These are phyloP conservation scores for Beauveria australis DNA, from an alignment of 2,329 filamentous ascomycete species.

Conservation along the genomic window DNA sequence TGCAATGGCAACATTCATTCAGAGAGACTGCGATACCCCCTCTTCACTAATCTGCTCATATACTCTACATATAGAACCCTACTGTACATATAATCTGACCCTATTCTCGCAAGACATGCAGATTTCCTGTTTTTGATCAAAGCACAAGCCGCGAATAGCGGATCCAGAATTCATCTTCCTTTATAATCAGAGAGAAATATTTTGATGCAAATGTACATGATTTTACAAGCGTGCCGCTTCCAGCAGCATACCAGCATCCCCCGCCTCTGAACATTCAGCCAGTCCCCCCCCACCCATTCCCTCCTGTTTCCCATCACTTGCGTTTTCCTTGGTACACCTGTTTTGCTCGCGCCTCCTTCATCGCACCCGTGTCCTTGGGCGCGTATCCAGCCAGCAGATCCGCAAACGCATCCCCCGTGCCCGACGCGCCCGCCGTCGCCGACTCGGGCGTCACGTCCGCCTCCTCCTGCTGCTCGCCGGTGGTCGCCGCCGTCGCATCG, in stretches of 20 bases:
- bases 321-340: constrained; percentile 29
- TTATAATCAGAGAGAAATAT: neutral
- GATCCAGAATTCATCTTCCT: no score
- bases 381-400: constrained; percentile 46
- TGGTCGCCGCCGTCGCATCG: constrained; percentile 47
- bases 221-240: neutral
- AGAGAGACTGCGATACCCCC: neutral
- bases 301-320: constrained; percentile 25
- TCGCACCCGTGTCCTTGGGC: constrained; percentile 26
- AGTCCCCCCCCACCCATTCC: neutral
- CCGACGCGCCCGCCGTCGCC: constrained; percentile 17
- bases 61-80: neutral
- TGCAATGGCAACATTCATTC: neutral
- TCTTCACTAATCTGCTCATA: neutral
- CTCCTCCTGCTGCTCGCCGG: constrained; percentile 12
- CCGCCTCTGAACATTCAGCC: neutral
- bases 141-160: no score
- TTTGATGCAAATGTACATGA: constrained; percentile 3
- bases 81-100: neutral
- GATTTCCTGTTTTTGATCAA: neutral
- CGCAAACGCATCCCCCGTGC: constrained; percentile 27
- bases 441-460: constrained; percentile 20
- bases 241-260: neutral
- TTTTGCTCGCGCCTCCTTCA: constrained; percentile 30
- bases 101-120: neutral